These are phyloP conservation scores for Gaeumannomyces tritici DNA, from an alignment of 2,329 filamentous ascomycete species.

Conservation along the genomic window DNA sequence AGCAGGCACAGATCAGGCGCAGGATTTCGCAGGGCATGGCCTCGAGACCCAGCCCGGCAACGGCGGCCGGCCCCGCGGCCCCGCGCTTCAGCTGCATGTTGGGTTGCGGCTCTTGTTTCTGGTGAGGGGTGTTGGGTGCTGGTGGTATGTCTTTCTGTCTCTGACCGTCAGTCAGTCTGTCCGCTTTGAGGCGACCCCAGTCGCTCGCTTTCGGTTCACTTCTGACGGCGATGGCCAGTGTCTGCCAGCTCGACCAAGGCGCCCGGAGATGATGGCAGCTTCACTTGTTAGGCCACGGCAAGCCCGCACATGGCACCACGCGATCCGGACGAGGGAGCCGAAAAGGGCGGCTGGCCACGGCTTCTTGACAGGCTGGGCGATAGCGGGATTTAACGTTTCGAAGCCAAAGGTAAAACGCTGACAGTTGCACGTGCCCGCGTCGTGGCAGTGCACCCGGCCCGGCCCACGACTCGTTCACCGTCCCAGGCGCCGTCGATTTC, in stretches of 20 bases:
- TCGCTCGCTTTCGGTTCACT: neutral
- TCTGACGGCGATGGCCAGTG: neutral
- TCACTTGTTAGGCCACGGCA: neutral
- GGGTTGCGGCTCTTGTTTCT: neutral
- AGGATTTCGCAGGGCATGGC: slow-evolving; percentile 2
- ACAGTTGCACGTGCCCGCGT: neutral
- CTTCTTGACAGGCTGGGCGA: neutral
- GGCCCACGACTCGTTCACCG: neutral
- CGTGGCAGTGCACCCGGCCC: neutral
- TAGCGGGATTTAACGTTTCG: neutral
- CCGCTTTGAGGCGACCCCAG: neutral
- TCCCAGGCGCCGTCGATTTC: neutral
- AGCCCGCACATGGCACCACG: neutral
- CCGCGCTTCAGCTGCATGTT: neutral
- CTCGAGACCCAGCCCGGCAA: neutral
- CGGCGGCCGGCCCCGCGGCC: neutral
- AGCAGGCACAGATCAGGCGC: neutral
- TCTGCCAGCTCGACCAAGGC: neutral
- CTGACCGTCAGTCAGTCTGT: neutral
- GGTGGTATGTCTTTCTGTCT: neutral
- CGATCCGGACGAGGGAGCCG: neutral
- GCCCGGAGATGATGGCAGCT: neutral
- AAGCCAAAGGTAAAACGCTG: neutral
- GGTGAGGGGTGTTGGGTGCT: neutral
- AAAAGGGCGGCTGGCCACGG: neutral